A percentile compares a stretch with the other conserved stretches of the same genome.
phyloP scores from a whole-genome alignment of 495 filamentous ascomycete genomes.

The Hyaloscypha variabilis region DNA sequence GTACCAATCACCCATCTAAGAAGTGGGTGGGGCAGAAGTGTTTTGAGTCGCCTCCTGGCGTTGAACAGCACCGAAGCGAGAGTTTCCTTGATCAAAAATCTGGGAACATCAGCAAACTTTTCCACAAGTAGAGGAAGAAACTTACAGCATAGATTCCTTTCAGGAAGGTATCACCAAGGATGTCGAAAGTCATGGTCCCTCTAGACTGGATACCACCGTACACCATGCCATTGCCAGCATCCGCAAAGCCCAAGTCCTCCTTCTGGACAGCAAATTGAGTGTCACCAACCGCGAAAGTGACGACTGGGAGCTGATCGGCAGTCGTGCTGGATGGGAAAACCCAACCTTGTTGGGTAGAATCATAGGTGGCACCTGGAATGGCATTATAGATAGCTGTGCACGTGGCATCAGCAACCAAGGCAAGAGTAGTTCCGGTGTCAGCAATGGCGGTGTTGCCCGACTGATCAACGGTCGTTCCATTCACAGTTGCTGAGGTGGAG shows the following conservation, averaged over 20 bases:
- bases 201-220: slow-evolving; percentile 80
- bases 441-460: slow-evolving; percentile 76
- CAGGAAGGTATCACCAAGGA: slow-evolving; percentile 74
- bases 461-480: slow-evolving; percentile 57
- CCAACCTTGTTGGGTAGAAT: slow-evolving; percentile 66
- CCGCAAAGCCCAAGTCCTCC: slow-evolving; percentile 66
- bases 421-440: slow-evolving; percentile 78
- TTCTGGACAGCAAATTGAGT: slow-evolving; percentile 70
- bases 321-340: slow-evolving; percentile 61
- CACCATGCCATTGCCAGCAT: slow-evolving; percentile 42
- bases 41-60: slow-evolving; percentile 62
- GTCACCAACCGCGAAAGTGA: slow-evolving; percentile 70
- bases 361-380: slow-evolving; percentile 70
- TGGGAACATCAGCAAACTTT: slow-evolving; percentile 32
- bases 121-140: slow-evolving; percentile 12
- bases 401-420: slow-evolving; percentile 65
- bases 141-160: slow-evolving; percentile 77
- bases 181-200: slow-evolving; percentile 67
- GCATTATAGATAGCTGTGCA: slow-evolving; percentile 70
- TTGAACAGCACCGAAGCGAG: slow-evolving; percentile 69
- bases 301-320: slow-evolving; percentile 61
- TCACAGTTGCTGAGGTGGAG: slow-evolving; percentile 61
- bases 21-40: slow-evolving; percentile 35
- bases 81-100: slow-evolving; percentile 79
- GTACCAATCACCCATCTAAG: slow-evolving; percentile 8